Evolutionary conservation across 1,284 basidiomycete species (phyloP), one percentile per base, ranked within the genome.

Genomic region (Mycosarcoma maydis): DNA sequence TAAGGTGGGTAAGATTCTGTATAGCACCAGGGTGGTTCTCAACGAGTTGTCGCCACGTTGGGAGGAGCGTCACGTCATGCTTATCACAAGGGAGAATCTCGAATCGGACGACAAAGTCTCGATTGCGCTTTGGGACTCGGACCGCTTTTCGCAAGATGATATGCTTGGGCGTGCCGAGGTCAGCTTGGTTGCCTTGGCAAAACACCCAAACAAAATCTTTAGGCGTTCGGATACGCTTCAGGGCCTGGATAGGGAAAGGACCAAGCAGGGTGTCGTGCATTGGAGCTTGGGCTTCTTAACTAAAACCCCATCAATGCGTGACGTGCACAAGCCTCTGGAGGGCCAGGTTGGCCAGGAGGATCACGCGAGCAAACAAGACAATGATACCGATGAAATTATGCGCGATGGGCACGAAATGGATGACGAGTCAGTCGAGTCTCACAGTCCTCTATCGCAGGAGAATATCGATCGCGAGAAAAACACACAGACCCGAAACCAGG

Each of bases 71-170:
- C 67, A 66, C 26, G 55, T 66, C n/a, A 59, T 75, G 23, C 33
- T 73, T 11, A 34, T 73, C 10, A 52, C 64, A 3, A 44, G 67
- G n/a, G 73, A 72, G 51, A 44, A 69, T 22, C 46, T 75, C 19
- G 56, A 72, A 4, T 54, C 66, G 19, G 33, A 62, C 11, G 73
- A 75, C 24, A 66, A 44, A 39, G 50, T 75, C 2, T 57, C 64
- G 13, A 60, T 75, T 30, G 52, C 86, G 14, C 32, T 75, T 10
- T 83, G 76, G 75, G 84, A 85, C 52, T 80, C 82, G 26, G 84
- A 85, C 59, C 69, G 83, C 4, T 83, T 84, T 59, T 83, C 83
- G 13, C 72, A 82, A 6, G 84, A 85, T 64, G 84, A 85, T 54
- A 71, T 82, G 4, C 67, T 85, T 17, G 84, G 84, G 2, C 51